Conservation (phyloP, 1,139 yeast species). For the Debaryomycetaceae sp. region DNA sequence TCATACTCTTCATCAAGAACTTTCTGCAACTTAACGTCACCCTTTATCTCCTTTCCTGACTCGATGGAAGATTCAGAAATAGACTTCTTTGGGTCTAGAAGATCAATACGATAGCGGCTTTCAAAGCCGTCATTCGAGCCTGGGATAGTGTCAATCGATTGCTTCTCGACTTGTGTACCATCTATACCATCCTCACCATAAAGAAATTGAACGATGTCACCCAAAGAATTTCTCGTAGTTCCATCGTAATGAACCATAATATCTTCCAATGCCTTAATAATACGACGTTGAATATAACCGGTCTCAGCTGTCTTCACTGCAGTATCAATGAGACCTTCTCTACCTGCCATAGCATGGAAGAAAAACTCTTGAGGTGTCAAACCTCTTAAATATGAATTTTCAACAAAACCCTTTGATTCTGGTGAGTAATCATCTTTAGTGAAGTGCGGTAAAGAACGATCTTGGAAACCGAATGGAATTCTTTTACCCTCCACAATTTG, state of each 20-base stretch:
- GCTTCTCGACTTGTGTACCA: constrained; percentile 97
- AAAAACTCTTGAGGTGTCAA: constrained; percentile 98
- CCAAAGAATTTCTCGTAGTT: constrained; percentile 94
- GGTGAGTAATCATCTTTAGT: constrained; percentile 98
- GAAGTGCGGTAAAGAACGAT: constrained; percentile 95
- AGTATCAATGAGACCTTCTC: constrained; percentile 99
- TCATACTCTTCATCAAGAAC: constrained; percentile 79
- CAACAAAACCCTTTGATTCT: constrained; percentile 96
- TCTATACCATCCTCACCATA: constrained; percentile 99
- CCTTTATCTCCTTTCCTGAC: constrained; percentile 86
- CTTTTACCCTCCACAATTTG: constrained; percentile 99
- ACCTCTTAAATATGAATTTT: constrained; percentile 95
- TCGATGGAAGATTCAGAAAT: constrained; percentile 75
- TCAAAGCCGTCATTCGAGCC: constrained; percentile 86
- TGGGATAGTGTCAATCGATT: constrained; percentile 93
- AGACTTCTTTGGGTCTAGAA: constrained; percentile 65
- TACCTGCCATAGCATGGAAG: constrained; percentile 99
- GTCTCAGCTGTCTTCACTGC: constrained; percentile 99
- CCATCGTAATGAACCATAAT: constrained; percentile 99
- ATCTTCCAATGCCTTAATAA: constrained; percentile 97
- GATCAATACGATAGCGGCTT: constrained; percentile 79
- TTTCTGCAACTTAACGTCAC: constrained; percentile 81
- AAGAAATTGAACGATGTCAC: constrained; percentile 92
- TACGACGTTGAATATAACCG: constrained; percentile 98
- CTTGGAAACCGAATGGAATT: constrained; percentile 95